Evolutionary conservation across 78 protist species (phyloP).

Genomic region (Reticulomyxa filosa): DNA sequence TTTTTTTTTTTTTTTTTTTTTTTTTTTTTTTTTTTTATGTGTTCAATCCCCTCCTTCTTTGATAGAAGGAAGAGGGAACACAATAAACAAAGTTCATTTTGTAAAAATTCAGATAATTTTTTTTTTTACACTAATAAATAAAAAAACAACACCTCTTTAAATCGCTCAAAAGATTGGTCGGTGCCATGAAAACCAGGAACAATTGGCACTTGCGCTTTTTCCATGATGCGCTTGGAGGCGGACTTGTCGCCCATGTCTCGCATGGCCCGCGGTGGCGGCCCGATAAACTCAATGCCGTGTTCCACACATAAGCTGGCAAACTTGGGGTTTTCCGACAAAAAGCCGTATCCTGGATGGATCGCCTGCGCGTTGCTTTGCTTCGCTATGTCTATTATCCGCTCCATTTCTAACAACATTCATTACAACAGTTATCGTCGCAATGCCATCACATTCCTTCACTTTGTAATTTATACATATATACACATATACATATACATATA

Average conservation of each 20-base stretch:
- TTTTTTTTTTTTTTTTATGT: too few relatives aligned
- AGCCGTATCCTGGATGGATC: slow-evolving; percentile 9
- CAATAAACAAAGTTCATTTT: too few relatives aligned
- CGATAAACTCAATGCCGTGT: background rate
- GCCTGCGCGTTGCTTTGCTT: too few relatives aligned
- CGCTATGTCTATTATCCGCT: too few relatives aligned
- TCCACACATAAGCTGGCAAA: background rate
- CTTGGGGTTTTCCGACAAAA: background rate
- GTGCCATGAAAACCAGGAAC: background rate
- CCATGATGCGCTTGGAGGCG: slow-evolving; percentile 2
- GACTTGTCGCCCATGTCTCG: background rate
- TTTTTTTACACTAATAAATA: too few relatives aligned
- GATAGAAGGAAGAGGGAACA: too few relatives aligned
- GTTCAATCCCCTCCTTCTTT: too few relatives aligned
- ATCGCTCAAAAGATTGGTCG: too few relatives aligned
- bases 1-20: too few relatives aligned
- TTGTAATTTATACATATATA: background rate
- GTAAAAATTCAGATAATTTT: too few relatives aligned
- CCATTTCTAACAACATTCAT: background rate
- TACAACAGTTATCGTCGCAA: background rate
- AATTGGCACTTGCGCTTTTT: background rate
- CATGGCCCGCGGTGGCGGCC: background rate
- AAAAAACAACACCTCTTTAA: too few relatives aligned
- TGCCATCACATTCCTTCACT: background rate
- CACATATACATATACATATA: background rate